These are phyloP conservation scores for Phytophthora hybrid DNA, from an alignment of 352 stramenopile genomes.

Conservation along the genomic window DNA sequence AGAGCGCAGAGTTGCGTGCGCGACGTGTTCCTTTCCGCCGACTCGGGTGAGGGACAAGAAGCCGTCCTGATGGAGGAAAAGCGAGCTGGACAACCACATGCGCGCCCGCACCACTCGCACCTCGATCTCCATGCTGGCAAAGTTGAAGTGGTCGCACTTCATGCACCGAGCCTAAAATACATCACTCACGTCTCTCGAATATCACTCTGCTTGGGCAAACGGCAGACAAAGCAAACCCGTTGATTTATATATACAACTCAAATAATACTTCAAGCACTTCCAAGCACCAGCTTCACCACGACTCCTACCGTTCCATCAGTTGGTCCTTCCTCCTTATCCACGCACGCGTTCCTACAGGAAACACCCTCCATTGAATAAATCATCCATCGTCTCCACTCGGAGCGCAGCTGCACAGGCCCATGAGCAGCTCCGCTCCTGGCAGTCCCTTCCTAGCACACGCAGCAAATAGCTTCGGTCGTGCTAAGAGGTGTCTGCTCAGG, in stretches of 20 bases:
- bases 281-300: conserved; percentile 37
- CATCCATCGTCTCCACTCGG: conserved; percentile 17
- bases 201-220: not conserved
- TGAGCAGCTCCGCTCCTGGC: conserved; percentile 9
- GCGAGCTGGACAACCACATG: conserved; percentile 50
- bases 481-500: conserved; percentile 36
- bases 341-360: conserved; percentile 23
- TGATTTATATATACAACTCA: conserved; percentile 40
- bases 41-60: conserved; percentile 48
- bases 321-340: conserved; percentile 16
- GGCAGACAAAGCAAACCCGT: conserved; percentile 6
- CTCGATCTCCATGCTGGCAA: conserved; percentile 40
- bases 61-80: conserved; percentile 42
- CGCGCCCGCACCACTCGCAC: conserved; percentile 45
- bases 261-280: conserved; percentile 34
- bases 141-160: not conserved
- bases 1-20: conserved; percentile 39
- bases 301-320: conserved; percentile 26
- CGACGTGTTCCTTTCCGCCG: conserved; percentile 31
- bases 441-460: conserved; percentile 20
- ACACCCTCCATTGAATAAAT: conserved; percentile 50
- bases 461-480: conserved; percentile 1
- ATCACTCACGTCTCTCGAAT: too few species aligned
- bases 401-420: not conserved
- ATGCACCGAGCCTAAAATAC: conserved; percentile 17